These are phyloP conservation scores for Malus sylvestris DNA, from an alignment of 306 rosid species.

Conservation along the genomic window DNA sequence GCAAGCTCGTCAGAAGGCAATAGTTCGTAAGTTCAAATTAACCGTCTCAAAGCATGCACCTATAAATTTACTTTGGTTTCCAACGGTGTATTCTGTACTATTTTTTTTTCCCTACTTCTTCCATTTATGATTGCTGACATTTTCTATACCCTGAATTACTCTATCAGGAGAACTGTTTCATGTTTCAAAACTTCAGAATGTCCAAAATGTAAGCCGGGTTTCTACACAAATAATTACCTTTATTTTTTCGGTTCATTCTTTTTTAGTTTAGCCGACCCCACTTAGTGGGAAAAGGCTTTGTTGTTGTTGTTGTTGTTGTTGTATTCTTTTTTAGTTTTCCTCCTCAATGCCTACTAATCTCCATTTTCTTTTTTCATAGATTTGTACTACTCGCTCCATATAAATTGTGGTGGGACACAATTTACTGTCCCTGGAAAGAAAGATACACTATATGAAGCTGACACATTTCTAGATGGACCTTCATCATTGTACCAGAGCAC, in stretches of 20 bases:
- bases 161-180: conserved; percentile 35
- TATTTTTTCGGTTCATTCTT: background rate
- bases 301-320: too few relatives aligned
- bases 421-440: background rate
- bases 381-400: conserved; percentile 33
- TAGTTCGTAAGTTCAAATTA: conserved; percentile 40
- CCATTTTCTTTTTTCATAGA: conserved; percentile 10
- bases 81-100: background rate
- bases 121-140: conserved; percentile 13
- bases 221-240: background rate
- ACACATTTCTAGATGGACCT: conserved; percentile 15
- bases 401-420: conserved; percentile 55
- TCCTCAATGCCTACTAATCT: background rate
- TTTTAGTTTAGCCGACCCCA: background rate
- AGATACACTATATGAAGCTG: conserved; percentile 29
- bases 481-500: conserved; percentile 7
- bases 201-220: conserved; percentile 35
- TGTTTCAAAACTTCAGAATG: conserved; percentile 36
- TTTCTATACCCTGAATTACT: conserved; percentile 9
- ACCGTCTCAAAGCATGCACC: background rate
- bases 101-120: conserved; percentile 11
- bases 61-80: background rate
- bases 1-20: conserved; percentile 34
- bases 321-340: background rate
- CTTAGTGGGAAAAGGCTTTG: too few relatives aligned